Evolutionary conservation across 495 filamentous ascomycete genomes (phyloP).

Genomic region (Ramalina intermedia): DNA sequence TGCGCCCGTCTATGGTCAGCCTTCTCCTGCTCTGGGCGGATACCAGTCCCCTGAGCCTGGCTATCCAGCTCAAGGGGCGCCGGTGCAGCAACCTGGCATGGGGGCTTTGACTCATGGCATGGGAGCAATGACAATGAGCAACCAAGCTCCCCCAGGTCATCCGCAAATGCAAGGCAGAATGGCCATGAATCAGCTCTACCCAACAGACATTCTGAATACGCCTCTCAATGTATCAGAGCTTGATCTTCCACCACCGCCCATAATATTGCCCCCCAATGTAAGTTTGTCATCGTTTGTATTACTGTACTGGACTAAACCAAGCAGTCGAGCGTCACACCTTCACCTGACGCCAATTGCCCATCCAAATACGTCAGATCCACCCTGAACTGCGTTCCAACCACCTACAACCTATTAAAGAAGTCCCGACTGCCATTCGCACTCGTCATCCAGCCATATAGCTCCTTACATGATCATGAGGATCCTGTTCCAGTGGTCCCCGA

Average conservation of each 20-base stretch:
- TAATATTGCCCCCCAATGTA: slow-evolving; percentile 84
- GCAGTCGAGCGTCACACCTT: slow-evolving; percentile 83
- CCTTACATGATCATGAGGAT: slow-evolving; percentile 86
- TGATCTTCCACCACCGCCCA: slow-evolving; percentile 81
- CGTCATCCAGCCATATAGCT: slow-evolving; percentile 86
- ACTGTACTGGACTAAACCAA: slow-evolving; percentile 14
- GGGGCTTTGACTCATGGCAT: slow-evolving; percentile 71
- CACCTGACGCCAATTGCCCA: slow-evolving; percentile 80
- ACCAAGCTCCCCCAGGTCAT: slow-evolving; percentile 31
- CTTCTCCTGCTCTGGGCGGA: slow-evolving; percentile 27
- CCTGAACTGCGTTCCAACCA: slow-evolving; percentile 83
- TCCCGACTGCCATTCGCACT: slow-evolving; percentile 90
- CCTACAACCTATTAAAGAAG: slow-evolving; percentile 84
- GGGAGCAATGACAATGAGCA: slow-evolving; percentile 61
- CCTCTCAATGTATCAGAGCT: slow-evolving; percentile 90
- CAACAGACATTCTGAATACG: slow-evolving; percentile 79
- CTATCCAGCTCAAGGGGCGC: slow-evolving; percentile 41
- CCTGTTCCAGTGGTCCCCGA: slow-evolving; percentile 83
- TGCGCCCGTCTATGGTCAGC: slow-evolving; percentile 16
- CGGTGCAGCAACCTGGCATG: slow-evolving; percentile 41
- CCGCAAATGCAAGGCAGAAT: slow-evolving; percentile 35
- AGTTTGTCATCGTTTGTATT: slow-evolving; percentile 21
- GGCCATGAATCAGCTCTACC: slow-evolving; percentile 75
- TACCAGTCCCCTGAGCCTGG: slow-evolving; percentile 54
- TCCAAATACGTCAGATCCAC: slow-evolving; percentile 94